A percentile compares a stretch with the other conserved stretches of the same genome.
Conservation (phyloP, 768 basidiomycete genomes). For the Mycena kentingensis region DNA sequence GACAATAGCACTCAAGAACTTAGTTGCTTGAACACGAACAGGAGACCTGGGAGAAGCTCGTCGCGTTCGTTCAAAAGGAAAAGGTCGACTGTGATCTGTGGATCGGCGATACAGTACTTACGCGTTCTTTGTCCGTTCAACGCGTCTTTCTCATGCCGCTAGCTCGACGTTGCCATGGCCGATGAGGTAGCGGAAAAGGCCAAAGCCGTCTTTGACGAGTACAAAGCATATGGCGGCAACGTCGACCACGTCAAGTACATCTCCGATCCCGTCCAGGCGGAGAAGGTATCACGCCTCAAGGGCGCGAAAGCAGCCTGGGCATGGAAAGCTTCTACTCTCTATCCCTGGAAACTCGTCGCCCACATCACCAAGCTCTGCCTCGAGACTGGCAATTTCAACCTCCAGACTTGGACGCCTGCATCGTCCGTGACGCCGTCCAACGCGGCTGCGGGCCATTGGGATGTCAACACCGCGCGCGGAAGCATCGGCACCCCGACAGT, state of each 20-base stretch:
- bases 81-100: conserved; percentile 27
- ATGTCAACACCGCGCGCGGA: conserved; percentile 46
- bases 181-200: conserved; percentile 12
- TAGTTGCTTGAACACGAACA: conserved; percentile 22
- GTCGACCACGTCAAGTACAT: conserved; percentile 23
- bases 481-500: conserved; percentile 41
- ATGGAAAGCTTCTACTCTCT: conserved; percentile 24
- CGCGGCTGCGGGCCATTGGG: conserved; percentile 38
- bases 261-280: conserved; percentile 22
- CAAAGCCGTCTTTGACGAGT: conserved; percentile 10
- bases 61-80: conserved; percentile 18
- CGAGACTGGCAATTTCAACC: conserved; percentile 32
- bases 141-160: no score
- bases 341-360: conserved; percentile 23
- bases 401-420: conserved; percentile 49
- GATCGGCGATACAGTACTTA: conserved; percentile 25
- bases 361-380: conserved; percentile 10
- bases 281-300: conserved; percentile 32
- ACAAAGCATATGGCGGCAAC: conserved; percentile 24
- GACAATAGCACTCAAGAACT: neutral
- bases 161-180: conserved; percentile 23
- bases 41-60: conserved; percentile 19
- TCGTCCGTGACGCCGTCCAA: conserved; percentile 34
- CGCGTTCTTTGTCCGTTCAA: neutral
- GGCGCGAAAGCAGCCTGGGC: conserved; percentile 36